These are phyloP conservation scores for Pythium grandisporangium DNA, from an alignment of 352 stramenopile genomes.

Conservation along the genomic window DNA sequence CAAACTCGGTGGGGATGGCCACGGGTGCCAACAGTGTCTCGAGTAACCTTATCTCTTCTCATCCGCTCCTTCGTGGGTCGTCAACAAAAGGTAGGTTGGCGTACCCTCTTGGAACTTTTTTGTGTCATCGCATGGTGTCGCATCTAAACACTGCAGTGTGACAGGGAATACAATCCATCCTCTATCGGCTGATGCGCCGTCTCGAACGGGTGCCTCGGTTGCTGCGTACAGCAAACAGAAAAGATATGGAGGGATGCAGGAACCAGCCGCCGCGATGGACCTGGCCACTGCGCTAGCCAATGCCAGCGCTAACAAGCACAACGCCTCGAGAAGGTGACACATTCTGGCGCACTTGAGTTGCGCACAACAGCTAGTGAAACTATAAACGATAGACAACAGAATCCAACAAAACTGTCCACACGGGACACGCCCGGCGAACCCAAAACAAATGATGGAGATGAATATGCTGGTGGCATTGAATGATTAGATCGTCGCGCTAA, in stretches of 20 bases:
- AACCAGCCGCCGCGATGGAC: constrained; percentile 2
- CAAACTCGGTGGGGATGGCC: constrained; percentile 9
- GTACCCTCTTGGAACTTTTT: too few species aligned
- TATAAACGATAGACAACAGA: neutral
- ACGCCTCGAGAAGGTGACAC: constrained; percentile 3
- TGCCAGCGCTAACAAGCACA: neutral
- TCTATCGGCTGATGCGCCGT: constrained; percentile 19
- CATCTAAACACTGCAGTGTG: too few species aligned
- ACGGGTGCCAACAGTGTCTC: constrained; percentile 6
- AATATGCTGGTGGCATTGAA: too few species aligned
- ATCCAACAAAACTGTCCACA: neutral
- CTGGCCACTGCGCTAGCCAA: constrained; percentile 7
- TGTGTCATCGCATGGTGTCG: too few species aligned
- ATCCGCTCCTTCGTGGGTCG: constrained; percentile 28
- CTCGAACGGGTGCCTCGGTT: too few species aligned
- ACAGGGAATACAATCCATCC: too few species aligned
- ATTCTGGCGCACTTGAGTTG: too few species aligned
- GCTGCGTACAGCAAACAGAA: constrained; percentile 49
- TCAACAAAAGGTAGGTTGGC: constrained; percentile 2
- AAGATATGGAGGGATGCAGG: constrained; percentile 20
- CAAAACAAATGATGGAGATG: too few species aligned
- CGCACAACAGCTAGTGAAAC: neutral
- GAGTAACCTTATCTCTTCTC: constrained; percentile 29
- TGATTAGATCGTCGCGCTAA: too few species aligned
- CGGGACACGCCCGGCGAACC: too few species aligned